Percentiles rank a stretch among this genome's conserved stretches.
phyloP scores from a whole-genome alignment of 2,329 filamentous ascomycete species.

The Colletotrichum camelliae region DNA sequence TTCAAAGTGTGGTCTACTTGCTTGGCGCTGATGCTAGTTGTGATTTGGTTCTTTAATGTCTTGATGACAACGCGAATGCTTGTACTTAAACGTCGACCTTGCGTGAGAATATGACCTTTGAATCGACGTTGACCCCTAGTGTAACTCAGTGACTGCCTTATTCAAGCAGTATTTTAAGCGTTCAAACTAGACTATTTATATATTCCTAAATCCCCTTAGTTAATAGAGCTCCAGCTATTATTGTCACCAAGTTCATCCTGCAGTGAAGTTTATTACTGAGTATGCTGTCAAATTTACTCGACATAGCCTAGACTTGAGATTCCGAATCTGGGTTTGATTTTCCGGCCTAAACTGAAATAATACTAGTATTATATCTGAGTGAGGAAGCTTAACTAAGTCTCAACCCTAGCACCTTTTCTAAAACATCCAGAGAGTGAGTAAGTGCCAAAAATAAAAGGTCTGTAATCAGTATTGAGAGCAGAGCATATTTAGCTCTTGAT shows the following conservation, averaged over 20 bases:
- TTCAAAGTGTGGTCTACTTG: conserved; percentile 42
- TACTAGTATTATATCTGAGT: not conserved
- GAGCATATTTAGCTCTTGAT: too few relatives aligned
- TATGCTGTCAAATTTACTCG: accelerated
- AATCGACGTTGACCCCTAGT: accelerated
- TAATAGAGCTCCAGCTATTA: too few relatives aligned
- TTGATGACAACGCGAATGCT: not conserved
- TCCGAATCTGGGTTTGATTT: not conserved
- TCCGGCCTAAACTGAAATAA: not conserved
- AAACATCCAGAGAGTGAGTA: not conserved
- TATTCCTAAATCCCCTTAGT: not conserved
- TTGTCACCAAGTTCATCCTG: too few relatives aligned
- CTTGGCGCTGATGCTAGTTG: conserved; percentile 36
- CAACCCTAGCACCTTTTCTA: accelerated
- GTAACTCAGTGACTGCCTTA: not conserved
- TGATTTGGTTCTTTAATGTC: conserved; percentile 31
- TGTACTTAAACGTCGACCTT: not conserved
- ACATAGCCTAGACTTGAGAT: accelerated
- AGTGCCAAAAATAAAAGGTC: not conserved
- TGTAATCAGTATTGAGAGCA: not conserved
- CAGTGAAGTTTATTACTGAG: not conserved
- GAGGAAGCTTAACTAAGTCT: not conserved
- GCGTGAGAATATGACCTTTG: not conserved
- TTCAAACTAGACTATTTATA: not conserved
- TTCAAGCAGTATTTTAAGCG: not conserved